Evolutionary conservation across 139 green algal species (phyloP), one percentile per base, ranked within the genome.

Genomic region (Pseudopediastrum boryanum): DNA sequence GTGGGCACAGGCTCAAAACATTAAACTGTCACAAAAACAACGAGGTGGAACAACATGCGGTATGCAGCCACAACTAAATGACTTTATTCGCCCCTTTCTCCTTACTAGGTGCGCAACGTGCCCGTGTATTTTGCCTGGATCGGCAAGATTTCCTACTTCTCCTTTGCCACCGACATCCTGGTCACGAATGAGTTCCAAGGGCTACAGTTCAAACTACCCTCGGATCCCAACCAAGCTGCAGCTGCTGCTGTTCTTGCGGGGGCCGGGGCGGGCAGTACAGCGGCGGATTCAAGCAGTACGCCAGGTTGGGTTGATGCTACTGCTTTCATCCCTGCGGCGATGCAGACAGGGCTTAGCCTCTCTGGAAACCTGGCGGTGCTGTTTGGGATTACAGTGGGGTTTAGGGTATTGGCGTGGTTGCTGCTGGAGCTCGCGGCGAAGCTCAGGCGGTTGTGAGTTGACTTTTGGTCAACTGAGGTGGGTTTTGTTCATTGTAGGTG

Each of bases 261-360:
- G n/a, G n/a, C n/a, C n/a, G n/a, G n/a, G n/a, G n/a, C n/a, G n/a
- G n/a, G n/a, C n/a, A n/a, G n/a, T n/a, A n/a, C n/a, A n/a, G n/a
- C n/a, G n/a, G n/a, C n/a, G n/a, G n/a, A n/a, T n/a, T n/a, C n/a
- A n/a, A n/a, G n/a, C n/a, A n/a, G n/a, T n/a, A n/a, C n/a, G n/a
- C n/a, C n/a, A n/a, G n/a, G n/a, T n/a, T n/a, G n/a, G n/a, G n/a
- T n/a, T n/a, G n/a, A n/a, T n/a, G n/a, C n/a, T n/a, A n/a, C n/a
- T n/a, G n/a, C n/a, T n/a, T n/a, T n/a, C 29, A 25, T 77, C 7
- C 61, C 65, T 0, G 65, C 64, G 2, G 64, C 64, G 7, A 66
- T 86, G 50, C 63, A 86, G 51, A 90, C 89, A 35, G 86, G 85
- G n/a, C 61, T 91, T n/a, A 75, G 65, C 38, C 21, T 86, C 1